Evolutionary conservation across 169 alveolate genomes (phyloP).

Genomic region (Ichthyophthirius multifiliis): DNA sequence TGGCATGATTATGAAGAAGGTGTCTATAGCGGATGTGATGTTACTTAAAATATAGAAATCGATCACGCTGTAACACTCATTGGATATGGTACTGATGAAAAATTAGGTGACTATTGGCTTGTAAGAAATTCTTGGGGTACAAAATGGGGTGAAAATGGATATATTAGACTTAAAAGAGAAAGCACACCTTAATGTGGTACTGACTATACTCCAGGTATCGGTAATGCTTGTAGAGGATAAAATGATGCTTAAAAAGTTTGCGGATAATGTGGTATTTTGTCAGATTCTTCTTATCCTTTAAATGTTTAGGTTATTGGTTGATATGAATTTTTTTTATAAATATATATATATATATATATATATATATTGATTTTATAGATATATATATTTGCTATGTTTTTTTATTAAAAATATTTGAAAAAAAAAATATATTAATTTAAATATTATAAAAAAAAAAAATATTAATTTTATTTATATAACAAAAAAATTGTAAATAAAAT

Average conservation of each 20-base stretch:
- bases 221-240: background rate
- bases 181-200: background rate
- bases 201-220: background rate
- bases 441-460: too few relatives aligned
- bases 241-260: background rate
- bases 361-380: too few relatives aligned
- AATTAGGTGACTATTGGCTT: conserved; percentile 24
- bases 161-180: conserved; percentile 53
- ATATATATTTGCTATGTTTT: too few relatives aligned
- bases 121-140: conserved; percentile 75
- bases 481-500: too few relatives aligned
- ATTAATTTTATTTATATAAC: too few relatives aligned
- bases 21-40: background rate
- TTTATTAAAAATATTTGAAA: too few relatives aligned
- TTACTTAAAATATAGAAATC: background rate
- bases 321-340: background rate
- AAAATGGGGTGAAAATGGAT: conserved; percentile 72
- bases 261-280: background rate
- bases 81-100: conserved; percentile 20
- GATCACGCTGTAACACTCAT: conserved; percentile 5
- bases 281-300: background rate
- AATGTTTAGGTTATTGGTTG: background rate
- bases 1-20: conserved; percentile 10
- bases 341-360: too few relatives aligned
- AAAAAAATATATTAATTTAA: too few relatives aligned